These are phyloP conservation scores for Penicillium herquei DNA, from an alignment of 495 filamentous ascomycete genomes.

Conservation along the genomic window DNA sequence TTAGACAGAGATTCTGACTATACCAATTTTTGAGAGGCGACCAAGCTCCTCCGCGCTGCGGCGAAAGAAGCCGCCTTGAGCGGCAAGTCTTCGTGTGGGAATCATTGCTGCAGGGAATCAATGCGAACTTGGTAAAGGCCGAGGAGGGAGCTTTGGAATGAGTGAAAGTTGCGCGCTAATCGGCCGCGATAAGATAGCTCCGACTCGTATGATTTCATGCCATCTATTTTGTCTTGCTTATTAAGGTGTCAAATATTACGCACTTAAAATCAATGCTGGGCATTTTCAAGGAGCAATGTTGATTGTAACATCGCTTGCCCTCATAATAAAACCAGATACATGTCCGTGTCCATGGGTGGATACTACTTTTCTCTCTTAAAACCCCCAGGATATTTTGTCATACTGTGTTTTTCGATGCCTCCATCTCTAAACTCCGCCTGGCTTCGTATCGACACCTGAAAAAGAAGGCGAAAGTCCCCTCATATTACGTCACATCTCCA, in stretches of 20 bases:
- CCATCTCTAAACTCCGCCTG: no score
- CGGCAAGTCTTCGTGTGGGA: conserved; percentile 48
- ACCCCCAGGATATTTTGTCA: no score
- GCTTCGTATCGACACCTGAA: no score
- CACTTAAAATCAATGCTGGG: no score
- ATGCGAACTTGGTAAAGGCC: background rate
- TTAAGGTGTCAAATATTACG: background rate
- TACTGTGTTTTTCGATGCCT: no score
- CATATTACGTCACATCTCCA: no score
- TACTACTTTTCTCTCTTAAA: no score
- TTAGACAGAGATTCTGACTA: conserved; percentile 2
- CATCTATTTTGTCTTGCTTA: background rate
- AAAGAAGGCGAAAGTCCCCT: no score
- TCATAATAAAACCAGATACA: no score
- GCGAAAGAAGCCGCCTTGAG: conserved; percentile 54
- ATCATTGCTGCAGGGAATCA: conserved; percentile 32
- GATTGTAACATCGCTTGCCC: no score
- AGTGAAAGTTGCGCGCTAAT: conserved; percentile 15
- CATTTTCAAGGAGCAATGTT: no score
- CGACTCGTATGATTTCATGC: background rate
- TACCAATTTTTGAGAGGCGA: conserved; percentile 55
- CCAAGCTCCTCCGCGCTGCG: conserved; percentile 65
- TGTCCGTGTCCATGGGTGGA: no score
- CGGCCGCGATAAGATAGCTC: conserved; percentile 20
- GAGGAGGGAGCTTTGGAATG: conserved; percentile 9